phyloP scores from a whole-genome alignment of 257 asterid species.

The Echites panduratus region DNA sequence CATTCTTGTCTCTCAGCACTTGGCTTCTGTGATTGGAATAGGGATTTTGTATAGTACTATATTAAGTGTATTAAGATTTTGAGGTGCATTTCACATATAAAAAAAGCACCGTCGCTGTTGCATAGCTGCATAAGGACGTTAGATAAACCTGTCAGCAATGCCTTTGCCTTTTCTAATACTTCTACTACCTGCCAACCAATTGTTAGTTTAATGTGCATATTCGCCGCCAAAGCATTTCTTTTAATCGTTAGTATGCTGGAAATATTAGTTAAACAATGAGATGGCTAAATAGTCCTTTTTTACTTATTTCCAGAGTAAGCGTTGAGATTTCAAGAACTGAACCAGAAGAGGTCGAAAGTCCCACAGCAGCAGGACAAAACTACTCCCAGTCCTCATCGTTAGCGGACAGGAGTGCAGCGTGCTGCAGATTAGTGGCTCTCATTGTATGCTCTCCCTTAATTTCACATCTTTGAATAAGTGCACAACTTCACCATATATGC shows the following conservation, averaged over 20 bases:
- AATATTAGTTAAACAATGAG: too few species aligned
- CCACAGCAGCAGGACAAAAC: background rate
- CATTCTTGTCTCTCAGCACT: background rate
- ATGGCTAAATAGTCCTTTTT: background rate
- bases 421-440: constrained; percentile 66
- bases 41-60: background rate
- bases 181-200: background rate
- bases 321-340: constrained; percentile 41
- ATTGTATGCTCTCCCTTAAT: constrained; percentile 39
- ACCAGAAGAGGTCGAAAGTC: constrained; percentile 20
- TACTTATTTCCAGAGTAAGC: constrained; percentile 29
- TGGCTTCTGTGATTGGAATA: background rate
- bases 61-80: background rate
- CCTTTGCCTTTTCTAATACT: background rate
- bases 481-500: background rate
- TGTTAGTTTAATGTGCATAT: background rate
- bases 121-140: background rate
- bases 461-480: background rate
- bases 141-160: background rate
- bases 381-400: constrained; percentile 32
- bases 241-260: background rate
- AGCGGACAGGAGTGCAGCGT: constrained; percentile 46
- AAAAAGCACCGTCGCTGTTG: background rate
- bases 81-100: background rate
- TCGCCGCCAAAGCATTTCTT: background rate